Base-by-base conservation (phyloP, 2,329 filamentous ascomycete genomes). In the Trichoderma aggressivum region DNA sequence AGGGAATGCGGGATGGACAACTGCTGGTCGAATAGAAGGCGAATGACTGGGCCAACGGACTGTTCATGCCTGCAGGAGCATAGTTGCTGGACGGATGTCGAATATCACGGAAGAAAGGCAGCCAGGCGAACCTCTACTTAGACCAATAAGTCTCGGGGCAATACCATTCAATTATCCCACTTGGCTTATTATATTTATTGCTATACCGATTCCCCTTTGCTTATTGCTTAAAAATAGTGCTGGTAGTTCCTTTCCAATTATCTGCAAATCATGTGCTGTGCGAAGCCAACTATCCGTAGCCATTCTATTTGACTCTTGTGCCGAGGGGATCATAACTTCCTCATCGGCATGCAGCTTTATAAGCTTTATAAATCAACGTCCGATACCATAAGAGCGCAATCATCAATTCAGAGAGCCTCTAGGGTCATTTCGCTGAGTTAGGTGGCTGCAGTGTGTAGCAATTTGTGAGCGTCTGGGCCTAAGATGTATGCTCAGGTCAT, bases 101-200 rank as follows among this genome's bases (percentile, higher is more conserved):
- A 32, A 59, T 59, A 21, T 59, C 56, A 63, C 34, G 21, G 36
- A 21, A 53, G 56, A 55, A 59, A 18, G 58, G 58, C 70, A 71
- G 30, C 70, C 66, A 36, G 53, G 56, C 50, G 53, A 43, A 71
- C 43, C 53, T 70, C 68, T 60, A 34, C 55, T 53, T 66, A 53
- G 53, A 71, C 56, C 30, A 61, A 50, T 39, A 56, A 39, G 62
- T 59, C 69, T 32, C 30, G 61, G 55, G 34, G 69, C 69, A 66
- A 64, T 65, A n/a, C 55, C 39, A 65, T 39, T 61, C 7, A 28
- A 39, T 65, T 58, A 28, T 65, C 30, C 61, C 30, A 11, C n/a
- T 50, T 69, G 66, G 24, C n/a, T 12, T 36, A 14, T 34, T 47
- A 30, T 50, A 30, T 36, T 60, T n/a, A 8, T 50, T 47, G 24